Base-by-base conservation (phyloP, 768 basidiomycete genomes). In the Pleurotus cornucopiae region DNA sequence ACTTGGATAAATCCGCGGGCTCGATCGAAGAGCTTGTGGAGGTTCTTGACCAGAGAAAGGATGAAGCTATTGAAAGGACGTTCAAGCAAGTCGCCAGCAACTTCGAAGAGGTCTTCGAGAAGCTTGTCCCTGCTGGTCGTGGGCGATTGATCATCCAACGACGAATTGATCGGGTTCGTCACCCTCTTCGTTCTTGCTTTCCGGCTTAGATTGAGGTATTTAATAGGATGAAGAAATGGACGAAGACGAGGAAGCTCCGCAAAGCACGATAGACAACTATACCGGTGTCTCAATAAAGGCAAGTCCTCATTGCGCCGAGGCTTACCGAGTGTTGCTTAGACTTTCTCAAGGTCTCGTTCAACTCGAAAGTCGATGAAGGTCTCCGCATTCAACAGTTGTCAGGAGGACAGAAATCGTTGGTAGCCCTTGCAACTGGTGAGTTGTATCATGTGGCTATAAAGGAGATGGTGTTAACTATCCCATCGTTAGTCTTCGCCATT, bases 71-170 rank as follows among this genome's bases (percentile, higher is more conserved):
- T 61, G 96, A 98, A 70, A 78, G 96, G 46, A 98, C 96, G 6
- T 99, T 99, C 73, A 96, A 96, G 72, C 94, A 98, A 67, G 97
- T 98, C 2, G 94, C 94, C 20, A 93, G 84, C 59, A 95, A 97
- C 70, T 99, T 99, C 67, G 92, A 91, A 66, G 93, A 98, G 58
- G 94, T 98, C 14, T 98, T 99, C 68, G 94, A 94, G 73, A 91
- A 86, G 67, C 79, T 99, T 16, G 97, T 99, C 0, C 96, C 97
- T 16, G 92, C 91, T 49, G 97, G 97, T 14, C 79, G 89, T 41
- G 97, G 97, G 0, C 72, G 89, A 43, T 71, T 99, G 59, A 93
- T 98, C 63, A 99, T 99, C 61, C 94, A 97, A 69, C 84, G 91
- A 62, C 78, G 89, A 6, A 85, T 96, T 49, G 94, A 95, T 68